Base-by-base conservation (phyloP, 2,329 filamentous ascomycete genomes). In the Trichothecium sympodiale region DNA sequence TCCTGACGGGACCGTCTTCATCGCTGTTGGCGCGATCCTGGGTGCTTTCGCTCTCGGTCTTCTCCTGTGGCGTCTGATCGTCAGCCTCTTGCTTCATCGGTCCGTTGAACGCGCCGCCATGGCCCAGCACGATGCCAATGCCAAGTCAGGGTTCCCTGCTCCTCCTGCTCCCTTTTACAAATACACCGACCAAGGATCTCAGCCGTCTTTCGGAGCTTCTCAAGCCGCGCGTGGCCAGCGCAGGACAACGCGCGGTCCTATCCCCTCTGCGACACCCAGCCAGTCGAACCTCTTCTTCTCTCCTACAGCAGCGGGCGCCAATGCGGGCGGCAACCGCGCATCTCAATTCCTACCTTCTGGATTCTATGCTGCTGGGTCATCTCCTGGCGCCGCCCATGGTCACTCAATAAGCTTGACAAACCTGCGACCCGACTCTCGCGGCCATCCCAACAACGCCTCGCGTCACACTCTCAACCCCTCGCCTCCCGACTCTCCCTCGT, bases 1-100 rank as follows among this genome's bases (percentile, higher is more conserved):
- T 9, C 91, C 91, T 3, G 83, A 96, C 51, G 91, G 91, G 37
- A 95, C 89, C 4, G 82, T 98, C 40, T 98, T 98, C 63, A 98
- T 98, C 49, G 82, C 79, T 16, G 91, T 96, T 1, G 91, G 91
- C 31, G 83, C 87, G 17, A 80, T 86, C 18, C 73, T 98, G 6
- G 91, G 85, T 13, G 80, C 87, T 45, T 75, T 95, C 43, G 85
- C 78, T 9, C 65, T 86, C 8, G 78, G 77, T n/a, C 75, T 96
- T 31, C 69, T 98, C 10, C 69, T 82, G 39, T 98, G 91, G 91
- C 84, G 89, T 41, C 80, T 71, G 34, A 72, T 95, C 38, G 78
- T 95, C 40, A 87, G 84, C 41, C 94, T 86, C 72, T 82, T 89
- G 29, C 75, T 98, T 39, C 89, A 95, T 59, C 83, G 89, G 40